Conservation (phyloP, 1,284 basidiomycete genomes). For the Puccinia hordei region DNA sequence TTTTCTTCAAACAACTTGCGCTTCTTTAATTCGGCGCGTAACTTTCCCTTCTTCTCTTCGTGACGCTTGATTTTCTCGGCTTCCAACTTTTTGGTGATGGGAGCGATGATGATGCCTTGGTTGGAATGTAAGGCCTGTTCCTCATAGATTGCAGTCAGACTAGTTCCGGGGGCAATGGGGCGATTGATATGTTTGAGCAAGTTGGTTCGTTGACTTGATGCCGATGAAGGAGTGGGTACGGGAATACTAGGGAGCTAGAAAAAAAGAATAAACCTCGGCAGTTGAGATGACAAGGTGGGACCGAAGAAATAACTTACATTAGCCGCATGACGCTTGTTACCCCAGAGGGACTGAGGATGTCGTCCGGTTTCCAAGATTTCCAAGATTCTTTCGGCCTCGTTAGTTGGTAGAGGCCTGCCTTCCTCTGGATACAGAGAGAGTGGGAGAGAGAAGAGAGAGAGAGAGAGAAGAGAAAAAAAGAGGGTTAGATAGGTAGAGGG, state of each 20-base stretch:
- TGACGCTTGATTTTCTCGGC: constrained; percentile 29
- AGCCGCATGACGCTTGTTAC: constrained; percentile 52
- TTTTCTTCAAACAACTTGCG: constrained; percentile 35
- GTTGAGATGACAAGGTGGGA: neutral
- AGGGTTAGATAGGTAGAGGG: neutral
- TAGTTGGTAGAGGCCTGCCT: constrained; percentile 58
- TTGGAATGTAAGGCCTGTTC: constrained; percentile 45
- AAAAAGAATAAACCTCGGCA: neutral
- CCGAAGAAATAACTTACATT: constrained; percentile 18
- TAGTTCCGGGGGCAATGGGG: neutral
- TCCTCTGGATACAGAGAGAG: too few relatives aligned
- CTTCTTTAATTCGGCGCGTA: constrained; percentile 41
- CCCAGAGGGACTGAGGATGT: constrained; percentile 57
- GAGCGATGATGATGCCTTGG: constrained; percentile 16
- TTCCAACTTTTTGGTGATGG: constrained; percentile 37
- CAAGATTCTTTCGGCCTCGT: constrained; percentile 60
- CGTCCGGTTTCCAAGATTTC: constrained; percentile 59
- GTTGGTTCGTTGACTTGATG: constrained; percentile 17
- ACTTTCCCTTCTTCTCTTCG: constrained; percentile 34
- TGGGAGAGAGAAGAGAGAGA: neutral
- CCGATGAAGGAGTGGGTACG: constrained; percentile 31
- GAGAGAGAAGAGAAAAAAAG: neutral
- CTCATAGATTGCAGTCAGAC: constrained; percentile 33
- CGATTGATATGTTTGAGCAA: constrained; percentile 6
- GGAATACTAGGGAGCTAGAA: constrained; percentile 33